Evolutionary conservation across 2,329 filamentous ascomycete genomes (phyloP), one percentile per base, ranked within the genome.

Genomic region (Zymoseptoria crescenta): DNA sequence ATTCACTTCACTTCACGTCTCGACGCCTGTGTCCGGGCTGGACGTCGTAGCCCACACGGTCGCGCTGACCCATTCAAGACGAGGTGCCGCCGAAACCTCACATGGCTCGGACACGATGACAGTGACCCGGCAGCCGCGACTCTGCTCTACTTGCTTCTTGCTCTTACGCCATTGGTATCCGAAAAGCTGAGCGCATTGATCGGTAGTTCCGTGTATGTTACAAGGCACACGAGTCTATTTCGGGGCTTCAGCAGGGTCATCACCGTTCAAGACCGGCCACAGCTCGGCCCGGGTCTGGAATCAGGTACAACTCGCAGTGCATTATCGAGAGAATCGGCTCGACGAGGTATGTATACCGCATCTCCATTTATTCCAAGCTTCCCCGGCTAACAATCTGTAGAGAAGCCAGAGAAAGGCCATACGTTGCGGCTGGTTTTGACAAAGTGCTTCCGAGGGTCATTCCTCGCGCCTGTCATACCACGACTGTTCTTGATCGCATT

Each of bases 391-490:
- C 35, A 41, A 41, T 16, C 4, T 13, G 16, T 16, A 41, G 35
- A 16, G 4, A 41, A 16, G 35, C 35, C 3, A 4, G 35, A 41
- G 35, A 41, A 2, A 16, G 10, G 10, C 35, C 5, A 4, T 16
- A 16, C 35, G 4, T 41, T 41, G 35, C 35, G 35, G 4, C 4
- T 55, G 6, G 20, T 27, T 20, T 53, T 57, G 24, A 27, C 24
- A 28, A 57, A 27, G 27, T 57, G 56, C 51, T 54, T 54, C 16
- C 30, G 41, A 45, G 9, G 48, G 27, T 50, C 2, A 8, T 57
- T 57, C 20, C 27, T 45, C n/a, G 56, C 56, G 6, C 19, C 56
- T 8, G 24, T 57, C 56, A 29, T 45, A 57, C 50, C 50, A 9
- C 49, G 56, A 27, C 27, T 54, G 4, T 53, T 52, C 21, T 20